Conservation (phyloP, 202 grass and related monocot species). For the Brachypodium distachyon region DNA sequence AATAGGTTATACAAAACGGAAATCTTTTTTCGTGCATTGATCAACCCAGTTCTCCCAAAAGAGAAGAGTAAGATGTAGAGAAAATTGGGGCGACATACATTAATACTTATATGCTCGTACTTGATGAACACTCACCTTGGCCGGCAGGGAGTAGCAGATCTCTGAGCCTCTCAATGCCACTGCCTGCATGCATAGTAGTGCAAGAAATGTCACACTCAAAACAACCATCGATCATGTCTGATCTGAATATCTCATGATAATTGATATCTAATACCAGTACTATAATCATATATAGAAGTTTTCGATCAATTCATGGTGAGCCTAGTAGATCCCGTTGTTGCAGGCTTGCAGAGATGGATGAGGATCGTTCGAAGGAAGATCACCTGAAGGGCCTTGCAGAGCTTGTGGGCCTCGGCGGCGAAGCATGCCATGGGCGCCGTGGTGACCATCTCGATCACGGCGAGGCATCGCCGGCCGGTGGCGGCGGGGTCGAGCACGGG, state of each 20-base stretch:
- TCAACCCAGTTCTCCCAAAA: neutral
- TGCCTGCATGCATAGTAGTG: constrained; percentile 23
- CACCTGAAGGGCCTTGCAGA: constrained; percentile 67
- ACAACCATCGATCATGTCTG: too few species aligned
- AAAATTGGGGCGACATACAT: neutral
- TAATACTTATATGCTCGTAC: too few species aligned
- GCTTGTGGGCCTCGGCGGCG: constrained; percentile 38
- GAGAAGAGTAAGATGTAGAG: neutral
- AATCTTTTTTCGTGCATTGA: neutral
- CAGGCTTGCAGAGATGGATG: neutral
- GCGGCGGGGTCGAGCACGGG: constrained; percentile 43
- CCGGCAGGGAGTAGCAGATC: constrained; percentile 17
- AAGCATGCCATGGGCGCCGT: constrained; percentile 26
- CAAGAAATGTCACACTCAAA: neutral
- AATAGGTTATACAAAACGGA: neutral
- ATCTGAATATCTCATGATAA: neutral
- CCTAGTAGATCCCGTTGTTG: too few species aligned
- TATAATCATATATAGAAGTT: too few species aligned
- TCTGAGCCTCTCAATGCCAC: constrained; percentile 55
- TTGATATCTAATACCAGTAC: too few species aligned
- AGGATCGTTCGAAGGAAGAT: too few species aligned
- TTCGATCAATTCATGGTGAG: too few species aligned
- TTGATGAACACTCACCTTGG: constrained; percentile 28
- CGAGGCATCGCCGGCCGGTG: constrained; percentile 21
- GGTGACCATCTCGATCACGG: constrained; percentile 54